Base-by-base conservation (phyloP, 495 filamentous ascomycete genomes). In the Choiromyces venosus region DNA sequence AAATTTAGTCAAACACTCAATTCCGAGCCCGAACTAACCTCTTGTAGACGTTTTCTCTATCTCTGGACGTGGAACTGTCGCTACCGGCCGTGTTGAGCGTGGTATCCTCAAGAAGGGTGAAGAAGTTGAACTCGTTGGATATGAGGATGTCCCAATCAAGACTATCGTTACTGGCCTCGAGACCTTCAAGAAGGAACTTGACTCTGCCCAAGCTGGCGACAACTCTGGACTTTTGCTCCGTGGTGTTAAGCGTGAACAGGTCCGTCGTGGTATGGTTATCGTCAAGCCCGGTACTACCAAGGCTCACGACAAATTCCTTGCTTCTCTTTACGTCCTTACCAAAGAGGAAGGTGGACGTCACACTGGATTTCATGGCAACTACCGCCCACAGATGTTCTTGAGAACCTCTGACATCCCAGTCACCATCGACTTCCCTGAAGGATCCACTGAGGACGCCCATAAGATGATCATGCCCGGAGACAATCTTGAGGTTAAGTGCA, bases 101-200 rank as follows among this genome's bases (percentile, higher is more conserved):
- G 95, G 95, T 83, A 84, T 86, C 37, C 86, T 98, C 80, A 97
- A 96, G 90, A 91, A 88, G 85, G 96, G 97, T 83, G 84, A 86
- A 67, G 95, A 99, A 80, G 90, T 99, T 71, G 95, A 99, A 86
- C 87, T 99, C 74, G 85, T 98, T 78, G 95, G 95, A 81, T 95
- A 92, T 84, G 87, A 88, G 76, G 83, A 83, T 56, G 85, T 85
- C 33, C 85, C 92, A 74, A 92, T 97, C 86, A 97, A 95, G 88
- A 97, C 96, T 82, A 98, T 97, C 86, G 94, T 99, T 72, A 99
- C 95, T 80, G 95, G 98, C 81, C 97, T 98, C 82, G 95, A 99
- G 86, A 98, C 93, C 73, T 99, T 99, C 88, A 96, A 98, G 88
- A 99, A 99, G 87, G 93, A 92, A 66, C 96, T 94, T 84, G 92